Conservation (phyloP, 768 basidiomycete genomes). For the Boletus rubroflammeus region DNA sequence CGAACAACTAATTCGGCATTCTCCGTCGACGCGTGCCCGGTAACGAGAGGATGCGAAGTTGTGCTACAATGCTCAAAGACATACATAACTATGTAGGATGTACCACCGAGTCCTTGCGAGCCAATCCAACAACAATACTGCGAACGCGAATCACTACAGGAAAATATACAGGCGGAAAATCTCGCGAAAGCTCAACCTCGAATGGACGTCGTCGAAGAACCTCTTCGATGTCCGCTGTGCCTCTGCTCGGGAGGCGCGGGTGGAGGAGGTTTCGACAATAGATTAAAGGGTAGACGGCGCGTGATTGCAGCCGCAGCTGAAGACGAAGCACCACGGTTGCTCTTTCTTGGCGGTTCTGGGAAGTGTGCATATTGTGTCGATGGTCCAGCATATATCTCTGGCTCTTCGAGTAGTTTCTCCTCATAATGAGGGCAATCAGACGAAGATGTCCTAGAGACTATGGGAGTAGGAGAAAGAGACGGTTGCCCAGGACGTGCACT, state of each 20-base stretch:
- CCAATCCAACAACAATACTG: constrained; percentile 27
- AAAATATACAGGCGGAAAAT: constrained; percentile 3
- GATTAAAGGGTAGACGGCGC: constrained; percentile 66
- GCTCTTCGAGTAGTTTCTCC: constrained; percentile 40
- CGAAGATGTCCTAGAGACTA: constrained; percentile 53
- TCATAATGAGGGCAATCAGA: constrained; percentile 44
- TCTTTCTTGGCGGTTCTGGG: constrained; percentile 59
- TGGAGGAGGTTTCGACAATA: constrained; percentile 54
- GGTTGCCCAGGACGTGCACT: constrained; percentile 40
- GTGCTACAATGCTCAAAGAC: constrained; percentile 18
- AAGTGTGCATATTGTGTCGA: constrained; percentile 68
- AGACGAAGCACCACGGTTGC: constrained; percentile 34
- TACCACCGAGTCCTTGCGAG: constrained; percentile 17
- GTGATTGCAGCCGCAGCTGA: constrained; percentile 48
- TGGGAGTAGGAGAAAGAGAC: constrained; percentile 38
- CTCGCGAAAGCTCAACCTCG: constrained; percentile 23
- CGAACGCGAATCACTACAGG: constrained; percentile 5
- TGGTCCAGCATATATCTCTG: constrained; percentile 58
- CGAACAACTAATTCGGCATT: constrained; percentile 21
- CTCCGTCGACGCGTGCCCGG: constrained; percentile 11
- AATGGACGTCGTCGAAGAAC: constrained; percentile 39
- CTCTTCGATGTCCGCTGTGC: constrained; percentile 39
- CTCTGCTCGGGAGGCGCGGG: constrained; percentile 27
- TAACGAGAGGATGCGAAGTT: background rate
- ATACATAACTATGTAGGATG: constrained; percentile 5